Base-by-base conservation (phyloP, 177 flowering plant genomes). In the Tripterygium wilfordii region DNA sequence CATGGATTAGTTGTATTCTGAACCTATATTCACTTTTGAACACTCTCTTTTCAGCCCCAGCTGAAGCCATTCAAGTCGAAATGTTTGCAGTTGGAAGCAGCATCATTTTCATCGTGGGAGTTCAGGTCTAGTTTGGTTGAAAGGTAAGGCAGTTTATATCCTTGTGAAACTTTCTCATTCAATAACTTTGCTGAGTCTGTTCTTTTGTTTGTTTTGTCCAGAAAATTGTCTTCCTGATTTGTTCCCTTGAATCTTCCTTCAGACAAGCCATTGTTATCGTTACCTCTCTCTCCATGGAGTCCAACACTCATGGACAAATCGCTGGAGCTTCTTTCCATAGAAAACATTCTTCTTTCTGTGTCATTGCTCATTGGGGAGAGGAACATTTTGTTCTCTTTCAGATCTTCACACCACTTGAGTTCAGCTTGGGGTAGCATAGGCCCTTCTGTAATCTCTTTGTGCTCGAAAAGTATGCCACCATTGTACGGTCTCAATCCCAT, bases 41-140 rank as follows among this genome's bases (percentile, higher is more conserved):
- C n/a, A n/a, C n/a, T n/a, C n/a, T n/a, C n/a, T 33, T 59, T 41
- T 87, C 66, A 87, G 71, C 33, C 72, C 88, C 94, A 84, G 73
- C 94, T 69, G 63, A 90, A 71, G 29, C 96, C 94, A 71, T 90
- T 90, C 55, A 90, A 64, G 63, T 87, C 97, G n/a, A 90, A 72
- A 35, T 77, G 74, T 54, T 76, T 81, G 76, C 76, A 66, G 36
- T 62, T 62, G 42, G 80, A 51, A 29, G 78, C 65, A 41, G 53
- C 72, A 58, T 78, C 79, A 49, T 61, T 64, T 35, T 80, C 79
- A 23, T 68, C 77, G 44, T 60, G 72, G 48, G 70, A 38, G 65
- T 90, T 90, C 22, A 90, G 68, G 58, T 90, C 97, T 45, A 90
- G 65, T 41, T 66, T 70, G 31, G 74, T 58, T 36, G 61, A 42